A percentile compares a stretch with the other conserved stretches of the same genome.
Conservation (phyloP, 2,329 filamentous ascomycete species). For the Paraconiothyrium brasiliense region DNA sequence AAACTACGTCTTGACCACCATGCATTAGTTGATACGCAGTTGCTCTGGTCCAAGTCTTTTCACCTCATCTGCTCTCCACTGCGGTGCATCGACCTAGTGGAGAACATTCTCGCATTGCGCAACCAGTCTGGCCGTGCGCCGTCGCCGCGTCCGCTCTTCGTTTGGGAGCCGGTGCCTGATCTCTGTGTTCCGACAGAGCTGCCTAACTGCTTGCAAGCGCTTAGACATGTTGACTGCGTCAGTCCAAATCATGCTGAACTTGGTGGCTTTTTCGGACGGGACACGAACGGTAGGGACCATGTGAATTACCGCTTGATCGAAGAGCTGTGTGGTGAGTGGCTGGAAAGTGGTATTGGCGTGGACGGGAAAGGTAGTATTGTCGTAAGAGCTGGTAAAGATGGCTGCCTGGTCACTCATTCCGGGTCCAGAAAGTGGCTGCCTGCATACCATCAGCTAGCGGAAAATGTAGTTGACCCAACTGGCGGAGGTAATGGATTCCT, state of each 20-base stretch:
- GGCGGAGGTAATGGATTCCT: slow-evolving; percentile 94
- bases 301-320: slow-evolving; percentile 54
- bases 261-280: slow-evolving; percentile 78
- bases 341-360: slow-evolving; percentile 47
- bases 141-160: slow-evolving; percentile 71
- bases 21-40: slow-evolving; percentile 68
- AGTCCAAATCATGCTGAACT: slow-evolving; percentile 90
- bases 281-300: slow-evolving; percentile 42
- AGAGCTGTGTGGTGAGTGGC: slow-evolving; percentile 50
- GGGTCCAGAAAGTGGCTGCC: slow-evolving; percentile 72
- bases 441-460: slow-evolving; percentile 70
- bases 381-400: slow-evolving; percentile 75
- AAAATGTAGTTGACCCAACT: slow-evolving; percentile 85
- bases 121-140: slow-evolving; percentile 37
- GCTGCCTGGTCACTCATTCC: slow-evolving; percentile 65
- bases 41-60: slow-evolving; percentile 79
- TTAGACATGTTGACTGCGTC: slow-evolving; percentile 66
- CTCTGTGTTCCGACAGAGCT: slow-evolving; percentile 76
- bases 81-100: slow-evolving; percentile 79
- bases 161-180: slow-evolving; percentile 97
- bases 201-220: slow-evolving; percentile 62
- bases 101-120: slow-evolving; percentile 70
- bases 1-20: slow-evolving; percentile 81
- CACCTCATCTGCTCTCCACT: slow-evolving; percentile 86
- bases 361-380: slow-evolving; percentile 66